These are phyloP conservation scores for Aspergillus phoenicis DNA, from an alignment of 2,329 filamentous ascomycete species.

Conservation along the genomic window DNA sequence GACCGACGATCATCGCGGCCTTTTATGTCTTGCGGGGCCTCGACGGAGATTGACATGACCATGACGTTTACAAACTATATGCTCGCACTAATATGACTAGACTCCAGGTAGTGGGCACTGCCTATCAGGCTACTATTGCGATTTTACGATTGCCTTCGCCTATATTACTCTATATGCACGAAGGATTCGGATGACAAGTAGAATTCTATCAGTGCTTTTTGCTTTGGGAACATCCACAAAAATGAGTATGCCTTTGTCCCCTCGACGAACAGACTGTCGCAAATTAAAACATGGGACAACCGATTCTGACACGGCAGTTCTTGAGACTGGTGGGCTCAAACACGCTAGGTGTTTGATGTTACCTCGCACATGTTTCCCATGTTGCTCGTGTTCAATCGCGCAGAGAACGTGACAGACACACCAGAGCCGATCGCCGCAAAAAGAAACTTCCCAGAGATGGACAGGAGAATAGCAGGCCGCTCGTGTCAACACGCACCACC, in stretches of 20 bases:
- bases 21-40: conserved; percentile 5
- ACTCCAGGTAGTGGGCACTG: background rate
- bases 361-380: background rate
- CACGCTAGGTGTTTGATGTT: background rate
- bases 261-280: no score
- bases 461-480: background rate
- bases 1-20: background rate
- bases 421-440: background rate
- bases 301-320: background rate
- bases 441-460: background rate
- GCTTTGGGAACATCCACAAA: background rate
- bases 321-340: background rate
- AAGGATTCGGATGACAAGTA: background rate
- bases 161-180: background rate
- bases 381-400: background rate
- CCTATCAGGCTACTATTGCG: conserved; percentile 3
- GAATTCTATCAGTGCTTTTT: background rate
- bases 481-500: background rate
- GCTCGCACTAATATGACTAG: conserved; percentile 2
- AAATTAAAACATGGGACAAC: background rate
- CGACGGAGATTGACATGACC: background rate
- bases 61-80: conserved; percentile 5
- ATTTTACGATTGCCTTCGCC: background rate
- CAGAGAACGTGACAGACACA: conserved; percentile 1
- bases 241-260: background rate